Evolutionary conservation across 1,284 basidiomycete genomes (phyloP).

Genomic region (Marasmius fiardii): DNA sequence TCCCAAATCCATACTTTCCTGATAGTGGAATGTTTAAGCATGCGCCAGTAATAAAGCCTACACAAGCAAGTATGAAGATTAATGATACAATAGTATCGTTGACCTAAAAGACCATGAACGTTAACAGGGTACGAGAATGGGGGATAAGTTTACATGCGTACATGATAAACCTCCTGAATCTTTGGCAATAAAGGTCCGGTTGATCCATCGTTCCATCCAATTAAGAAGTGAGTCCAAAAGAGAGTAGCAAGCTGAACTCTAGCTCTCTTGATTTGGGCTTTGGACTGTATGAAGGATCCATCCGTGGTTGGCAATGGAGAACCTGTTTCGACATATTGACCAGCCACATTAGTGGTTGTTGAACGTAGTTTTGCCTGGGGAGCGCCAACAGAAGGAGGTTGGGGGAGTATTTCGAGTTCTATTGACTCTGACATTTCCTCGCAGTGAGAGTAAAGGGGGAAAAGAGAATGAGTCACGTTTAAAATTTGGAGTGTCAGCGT

Average conservation of each 20-base stretch:
- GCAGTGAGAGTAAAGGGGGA: too few relatives aligned
- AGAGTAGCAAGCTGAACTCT: conserved; percentile 27
- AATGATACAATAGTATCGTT: conserved; percentile 39
- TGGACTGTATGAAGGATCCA: not conserved
- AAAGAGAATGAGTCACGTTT: too few relatives aligned
- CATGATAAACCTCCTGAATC: conserved; percentile 37
- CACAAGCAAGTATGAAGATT: conserved; percentile 35
- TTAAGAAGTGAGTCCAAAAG: conserved; percentile 30
- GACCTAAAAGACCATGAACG: conserved; percentile 22
- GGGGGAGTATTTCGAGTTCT: too few relatives aligned
- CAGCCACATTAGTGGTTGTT: too few relatives aligned
- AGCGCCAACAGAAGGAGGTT: too few relatives aligned
- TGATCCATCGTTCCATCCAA: conserved; percentile 41
- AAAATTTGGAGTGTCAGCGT: too few relatives aligned
- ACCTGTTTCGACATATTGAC: too few relatives aligned
- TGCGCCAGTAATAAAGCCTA: conserved; percentile 37
- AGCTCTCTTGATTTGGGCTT: not conserved
- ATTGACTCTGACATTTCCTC: too few relatives aligned
- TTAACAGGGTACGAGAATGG: not conserved
- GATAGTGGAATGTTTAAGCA: conserved; percentile 37
- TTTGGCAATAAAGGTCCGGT: conserved; percentile 38
- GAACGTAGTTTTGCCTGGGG: too few relatives aligned
- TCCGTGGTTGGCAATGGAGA: too few relatives aligned
- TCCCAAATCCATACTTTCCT: conserved; percentile 43
- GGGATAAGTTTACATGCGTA: conserved; percentile 16